Base-by-base conservation (phyloP, 352 stramenopile genomes). In the Phytophthora rubi region DNA sequence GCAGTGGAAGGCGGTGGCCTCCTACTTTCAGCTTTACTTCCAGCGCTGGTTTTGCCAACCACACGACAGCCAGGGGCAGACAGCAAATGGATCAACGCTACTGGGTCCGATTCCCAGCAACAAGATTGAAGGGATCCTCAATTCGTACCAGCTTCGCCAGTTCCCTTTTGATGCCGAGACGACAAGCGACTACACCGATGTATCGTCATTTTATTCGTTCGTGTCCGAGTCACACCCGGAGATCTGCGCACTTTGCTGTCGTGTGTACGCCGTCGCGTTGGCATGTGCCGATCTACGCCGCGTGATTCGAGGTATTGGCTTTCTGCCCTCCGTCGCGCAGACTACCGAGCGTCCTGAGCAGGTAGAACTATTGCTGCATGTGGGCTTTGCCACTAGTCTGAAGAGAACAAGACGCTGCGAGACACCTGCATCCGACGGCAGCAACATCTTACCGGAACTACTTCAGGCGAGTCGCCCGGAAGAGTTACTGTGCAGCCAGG, bases 191-290 rank as follows among this genome's bases (percentile, higher is more conserved):
- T 93, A 95, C 64, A 71, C 82, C 0, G 86, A 95, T 56, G 84
- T 93, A 45, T 91, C 83, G 45, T 93, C 86, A 6, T 95, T 95
- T 64, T 95, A 95, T 68, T 92, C 86, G 59, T 92, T 93, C 52
- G 78, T 95, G 7, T 90, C 88, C 7, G 85, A 93, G 55, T 92
- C 88, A 6, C 79, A 93, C 44, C 85, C 85, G 1, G 85, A 95
- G 64, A 88, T 95, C 15, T 93, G 85, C 21, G 86, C 86, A 35
- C 73, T 95, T 4, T 94, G 88, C 54, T 95, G 86, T 42, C 82
- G 88, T 4, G 59, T 95, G 30, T 94, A 92, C 65, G 85, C 85
- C 6, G 72, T 94, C 32, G 81, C 83, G 15, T 58, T 95, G 57
- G 65, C 85, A 18, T 86, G 78, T 12, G 86, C 76, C 8, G 83